Evolutionary conservation across 148 eudicot species (phyloP), one percentile per base, ranked within the genome.

Genomic region (Arbutus unedo): DNA sequence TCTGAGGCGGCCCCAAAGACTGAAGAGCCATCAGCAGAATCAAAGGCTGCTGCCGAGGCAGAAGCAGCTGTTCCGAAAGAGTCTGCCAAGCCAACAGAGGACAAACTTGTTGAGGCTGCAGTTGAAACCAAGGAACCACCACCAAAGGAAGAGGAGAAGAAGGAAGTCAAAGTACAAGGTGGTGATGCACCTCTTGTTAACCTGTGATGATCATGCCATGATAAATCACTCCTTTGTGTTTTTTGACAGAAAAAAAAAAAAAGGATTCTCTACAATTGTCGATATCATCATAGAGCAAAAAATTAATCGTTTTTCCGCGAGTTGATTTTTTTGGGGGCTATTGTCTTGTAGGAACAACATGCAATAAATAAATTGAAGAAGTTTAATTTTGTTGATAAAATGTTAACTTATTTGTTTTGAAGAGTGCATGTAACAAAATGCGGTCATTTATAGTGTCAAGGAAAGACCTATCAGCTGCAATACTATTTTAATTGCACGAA

Each of bases 171-270:
- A 67, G 73, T 31, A 38, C 45, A 67, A 67, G 7, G 15, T 38
- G 51, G 21, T 11, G 66, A 92, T 80, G 89, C 84, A 67, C 89
- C 91, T 81, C 84, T 85, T 38, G 91, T 89, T 51, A 87, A 89
- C 50, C 66, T 85, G 18, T 88, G 84, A 85, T 71, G 11, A 31
- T 72, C 41, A 64, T 38, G 47, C 0, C 18, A 15, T 3, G 13
- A n/a, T n/a, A n/a, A n/a, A n/a, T 5, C 14, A 11, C 43, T 43
- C 25, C 18, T 23, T 7, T 55, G 38, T 68, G 74, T 4, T 4
- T 31, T 68, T 68, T 41, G 43, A 14, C 19, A 16, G 19, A 38
- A 14, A 68, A 68, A 41, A 19, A 5, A 31, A 41, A 11, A 31
- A 31, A 31, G 38, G 38, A n/a, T 38, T 31, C 38, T 38, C 45